phyloP scores from a whole-genome alignment of 2,329 filamentous ascomycete species.

The Colletotrichum sp. region DNA sequence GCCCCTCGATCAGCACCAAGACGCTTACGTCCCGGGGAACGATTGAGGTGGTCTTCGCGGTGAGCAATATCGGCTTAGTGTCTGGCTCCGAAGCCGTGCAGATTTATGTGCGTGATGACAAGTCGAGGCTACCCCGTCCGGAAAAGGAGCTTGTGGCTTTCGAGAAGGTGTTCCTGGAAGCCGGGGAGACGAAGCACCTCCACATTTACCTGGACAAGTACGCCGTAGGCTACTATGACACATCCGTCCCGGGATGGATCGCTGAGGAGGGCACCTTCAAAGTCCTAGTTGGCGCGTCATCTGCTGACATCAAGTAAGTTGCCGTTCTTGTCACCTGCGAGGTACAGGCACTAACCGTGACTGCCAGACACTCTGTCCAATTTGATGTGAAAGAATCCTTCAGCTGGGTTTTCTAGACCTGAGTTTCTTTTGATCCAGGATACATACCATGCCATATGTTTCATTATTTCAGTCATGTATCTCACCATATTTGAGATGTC shows the following conservation, averaged over 20 bases:
- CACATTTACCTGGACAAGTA: conserved; percentile 52
- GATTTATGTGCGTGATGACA: conserved; percentile 69
- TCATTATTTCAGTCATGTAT: not conserved
- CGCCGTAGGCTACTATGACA: conserved; percentile 67
- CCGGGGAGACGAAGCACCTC: conserved; percentile 59
- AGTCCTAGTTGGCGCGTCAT: conserved; percentile 65
- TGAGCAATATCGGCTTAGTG: conserved; percentile 60
- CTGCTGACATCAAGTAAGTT: conserved; percentile 56
- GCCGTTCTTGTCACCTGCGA: not conserved
- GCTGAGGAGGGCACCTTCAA: conserved; percentile 69
- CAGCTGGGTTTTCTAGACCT: conserved; percentile 63
- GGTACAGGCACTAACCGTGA: not conserved
- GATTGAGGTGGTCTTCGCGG: conserved; percentile 50
- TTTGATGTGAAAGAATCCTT: conserved; percentile 70
- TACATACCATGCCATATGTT: not conserved
- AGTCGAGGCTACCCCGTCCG: conserved; percentile 66
- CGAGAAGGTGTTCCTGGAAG: conserved; percentile 64
- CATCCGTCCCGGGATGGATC: conserved; percentile 63
- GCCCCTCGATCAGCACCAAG: conserved; percentile 52
- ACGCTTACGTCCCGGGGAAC: conserved; percentile 41
- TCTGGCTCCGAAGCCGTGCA: conserved; percentile 70
- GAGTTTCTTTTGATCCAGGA: not conserved
- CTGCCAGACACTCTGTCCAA: conserved; percentile 31
- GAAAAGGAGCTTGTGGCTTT: conserved; percentile 76
- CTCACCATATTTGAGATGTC: not conserved